Evolutionary conservation across 1,284 basidiomycete species (phyloP), one percentile per base, ranked within the genome.

Genomic region (Porodaedalea pini): DNA sequence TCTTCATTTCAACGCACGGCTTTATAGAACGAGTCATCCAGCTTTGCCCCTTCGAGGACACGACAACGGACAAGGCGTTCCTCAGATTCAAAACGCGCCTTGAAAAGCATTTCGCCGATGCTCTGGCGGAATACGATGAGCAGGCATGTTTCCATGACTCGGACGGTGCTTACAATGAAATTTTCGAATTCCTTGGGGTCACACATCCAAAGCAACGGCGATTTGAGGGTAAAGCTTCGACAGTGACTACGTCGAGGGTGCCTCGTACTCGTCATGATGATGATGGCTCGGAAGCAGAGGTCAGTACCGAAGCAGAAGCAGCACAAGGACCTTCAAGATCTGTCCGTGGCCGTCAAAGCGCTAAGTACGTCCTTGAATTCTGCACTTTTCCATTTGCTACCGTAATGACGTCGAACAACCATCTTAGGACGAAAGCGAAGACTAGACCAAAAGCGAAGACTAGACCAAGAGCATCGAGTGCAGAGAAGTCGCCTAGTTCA

Each of bases 1-100:
- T 17, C n/a, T 0, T 53, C 15, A 37, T 15, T 39, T 34, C 10
- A 2, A 15, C 41, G 52, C n/a, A 40, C 4, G 36, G 7, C 32
- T 7, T 25, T 34, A 52, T 8, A 36, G 31, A 50, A 13, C n/a
- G 6, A n/a, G 15, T 6, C 3, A 25, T 1, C 8, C 13, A 57
- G 59, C 51, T 58, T 51, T 60, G 59, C 50, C 61, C 61, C 32
- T 60, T 62, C 27, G 61, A 62, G 10, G 56, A 62, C 32, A 17
- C 41, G 3, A 19, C 55, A 2, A 57, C 59, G 1, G 58, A 54
- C 31, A 62, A 60, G 37, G 31, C 44, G 10, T 57, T 62, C 40
- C 15, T 44, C 1, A 54, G 59, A 10, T 62, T 62, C 59, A 57
- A 40, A 45, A 11, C 19, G 3, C 58, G 59, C 25, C 25, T 61